A percentile compares a stretch with the other conserved stretches of the same genome.
Conservation (phyloP, 2,329 filamentous ascomycete species). For the Penicillium sp. region DNA sequence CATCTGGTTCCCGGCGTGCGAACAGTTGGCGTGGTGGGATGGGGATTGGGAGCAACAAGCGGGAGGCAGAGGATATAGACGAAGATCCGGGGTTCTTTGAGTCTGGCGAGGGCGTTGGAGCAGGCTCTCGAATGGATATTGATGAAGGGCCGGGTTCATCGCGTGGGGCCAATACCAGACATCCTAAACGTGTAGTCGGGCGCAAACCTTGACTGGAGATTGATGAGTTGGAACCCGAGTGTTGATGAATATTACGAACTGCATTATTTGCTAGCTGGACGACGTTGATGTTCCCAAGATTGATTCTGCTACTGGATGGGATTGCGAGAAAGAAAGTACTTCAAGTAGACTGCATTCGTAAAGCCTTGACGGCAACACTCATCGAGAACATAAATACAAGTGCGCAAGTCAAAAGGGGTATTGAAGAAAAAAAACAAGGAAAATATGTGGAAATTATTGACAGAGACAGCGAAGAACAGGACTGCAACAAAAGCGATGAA, state of each 20-base stretch:
- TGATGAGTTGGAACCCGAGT: not conserved
- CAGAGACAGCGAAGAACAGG: constrained; percentile 7
- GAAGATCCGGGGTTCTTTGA: constrained; percentile 37
- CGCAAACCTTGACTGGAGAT: constrained; percentile 33
- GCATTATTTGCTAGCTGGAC: not conserved
- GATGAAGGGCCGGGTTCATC: constrained; percentile 32
- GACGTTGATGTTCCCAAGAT: not conserved
- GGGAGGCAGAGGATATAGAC: constrained; percentile 39
- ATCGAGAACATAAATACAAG: constrained; percentile 29
- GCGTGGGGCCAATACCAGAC: constrained; percentile 22
- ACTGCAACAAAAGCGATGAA: constrained; percentile 7
- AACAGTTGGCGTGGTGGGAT: not conserved
- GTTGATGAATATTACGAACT: constrained; percentile 3
- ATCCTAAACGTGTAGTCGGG: constrained; percentile 36
- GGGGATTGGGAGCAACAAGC: constrained; percentile 33
- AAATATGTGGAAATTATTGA: constrained; percentile 20
- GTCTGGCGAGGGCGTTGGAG: constrained; percentile 24
- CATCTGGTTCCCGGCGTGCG: not conserved
- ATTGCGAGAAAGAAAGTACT: not conserved
- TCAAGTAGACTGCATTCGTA: constrained; percentile 18
- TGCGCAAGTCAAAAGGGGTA: constrained; percentile 28
- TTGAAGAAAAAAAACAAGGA: constrained; percentile 25
- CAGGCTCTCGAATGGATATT: constrained; percentile 37
- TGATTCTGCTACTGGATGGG: not conserved
- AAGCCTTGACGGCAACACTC: constrained; percentile 20